phyloP scores from a whole-genome alignment of 306 rosid species.

The Cyclanthera cordifolia region DNA sequence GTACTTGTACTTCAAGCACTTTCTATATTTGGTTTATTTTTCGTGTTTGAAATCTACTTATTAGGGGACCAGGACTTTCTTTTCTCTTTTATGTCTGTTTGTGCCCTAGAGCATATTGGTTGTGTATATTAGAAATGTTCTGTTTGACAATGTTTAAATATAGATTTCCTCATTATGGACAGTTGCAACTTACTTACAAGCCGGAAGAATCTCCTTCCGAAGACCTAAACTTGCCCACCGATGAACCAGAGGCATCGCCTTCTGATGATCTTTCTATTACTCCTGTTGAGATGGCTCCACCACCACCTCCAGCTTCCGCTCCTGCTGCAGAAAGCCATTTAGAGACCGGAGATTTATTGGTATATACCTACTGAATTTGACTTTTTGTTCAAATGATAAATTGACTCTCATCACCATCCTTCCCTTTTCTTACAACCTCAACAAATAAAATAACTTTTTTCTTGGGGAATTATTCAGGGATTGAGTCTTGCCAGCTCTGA shows the following conservation, averaged over 20 bases:
- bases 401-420: not conserved
- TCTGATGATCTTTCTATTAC: constrained; percentile 31
- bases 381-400: no score
- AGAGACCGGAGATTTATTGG: constrained; percentile 82
- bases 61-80: not conserved
- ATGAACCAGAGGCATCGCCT: constrained; percentile 51
- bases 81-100: not conserved
- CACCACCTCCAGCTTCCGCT: constrained; percentile 39
- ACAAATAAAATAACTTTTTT: not conserved
- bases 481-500: constrained; percentile 45
- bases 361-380: no score
- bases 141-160: constrained; percentile 1
- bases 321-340: constrained; percentile 38
- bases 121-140: not conserved
- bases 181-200: constrained; percentile 88
- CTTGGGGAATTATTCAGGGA: constrained; percentile 49
- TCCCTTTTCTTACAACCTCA: not conserved
- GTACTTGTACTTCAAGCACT: not conserved
- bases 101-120: not conserved
- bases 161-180: constrained; percentile 25
- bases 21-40: not conserved
- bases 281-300: constrained; percentile 36
- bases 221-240: constrained; percentile 39
- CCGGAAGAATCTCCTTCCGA: constrained; percentile 60
- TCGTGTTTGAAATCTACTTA: not conserved